These are phyloP conservation scores for Flaveria bidentis DNA, from an alignment of 129 eudicot species.

Conservation along the genomic window DNA sequence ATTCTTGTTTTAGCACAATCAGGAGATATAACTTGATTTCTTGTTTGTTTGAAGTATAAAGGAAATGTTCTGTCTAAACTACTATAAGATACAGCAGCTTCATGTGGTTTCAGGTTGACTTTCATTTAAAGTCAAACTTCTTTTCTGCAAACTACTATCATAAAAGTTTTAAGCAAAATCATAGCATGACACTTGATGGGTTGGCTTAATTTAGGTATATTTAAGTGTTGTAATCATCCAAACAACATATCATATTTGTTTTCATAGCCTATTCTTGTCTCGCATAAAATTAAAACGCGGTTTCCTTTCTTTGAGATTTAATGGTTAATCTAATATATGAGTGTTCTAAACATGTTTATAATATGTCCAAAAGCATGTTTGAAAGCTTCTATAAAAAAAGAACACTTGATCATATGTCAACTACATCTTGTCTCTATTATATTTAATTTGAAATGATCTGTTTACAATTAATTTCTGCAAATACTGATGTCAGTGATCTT, in stretches of 20 bases:
- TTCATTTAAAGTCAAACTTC: slow-evolving; percentile 2
- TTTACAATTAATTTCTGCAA: slow-evolving; percentile 22
- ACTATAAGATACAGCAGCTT: slow-evolving; percentile 21
- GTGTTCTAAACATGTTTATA: no score
- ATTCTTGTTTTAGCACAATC: background rate
- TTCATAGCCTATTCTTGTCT: background rate
- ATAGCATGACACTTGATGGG: background rate
- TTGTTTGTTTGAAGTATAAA: background rate
- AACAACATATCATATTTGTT: background rate
- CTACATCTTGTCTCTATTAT: slow-evolving; percentile 19
- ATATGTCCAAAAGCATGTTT: no score
- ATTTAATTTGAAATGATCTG: slow-evolving; percentile 21
- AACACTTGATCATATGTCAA: slow-evolving; percentile 5
- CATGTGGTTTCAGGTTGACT: slow-evolving; percentile 14
- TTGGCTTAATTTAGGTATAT: background rate
- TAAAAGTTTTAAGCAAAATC: no score
- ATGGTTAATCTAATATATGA: background rate
- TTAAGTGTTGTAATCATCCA: background rate
- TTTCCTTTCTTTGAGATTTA: background rate
- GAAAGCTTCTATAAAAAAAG: no score
- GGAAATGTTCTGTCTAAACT: background rate
- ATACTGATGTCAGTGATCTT: slow-evolving; percentile 21
- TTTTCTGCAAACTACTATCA: background rate
- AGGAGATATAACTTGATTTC: background rate
- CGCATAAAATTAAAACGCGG: background rate